Evolutionary conservation across 148 eudicot genomes (phyloP).

Genomic region (Diospyros kaki): DNA sequence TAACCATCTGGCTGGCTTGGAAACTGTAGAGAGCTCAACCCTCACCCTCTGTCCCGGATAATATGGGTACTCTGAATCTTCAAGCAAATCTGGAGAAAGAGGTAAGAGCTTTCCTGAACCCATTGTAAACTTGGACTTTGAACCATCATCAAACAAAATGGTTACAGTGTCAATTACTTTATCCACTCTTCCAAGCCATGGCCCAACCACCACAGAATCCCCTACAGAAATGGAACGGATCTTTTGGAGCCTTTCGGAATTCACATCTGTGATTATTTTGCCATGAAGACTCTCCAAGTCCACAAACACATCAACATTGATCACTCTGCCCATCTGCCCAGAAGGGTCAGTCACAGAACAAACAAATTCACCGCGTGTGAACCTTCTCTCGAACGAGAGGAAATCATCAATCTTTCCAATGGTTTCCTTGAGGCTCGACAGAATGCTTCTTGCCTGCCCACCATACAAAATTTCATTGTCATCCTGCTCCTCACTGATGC

Average conservation of each 20-base stretch:
- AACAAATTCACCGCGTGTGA: conserved; percentile 72
- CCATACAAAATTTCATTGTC: conserved; percentile 63
- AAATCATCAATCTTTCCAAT: conserved; percentile 90
- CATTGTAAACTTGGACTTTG: conserved; percentile 50
- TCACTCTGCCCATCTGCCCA: conserved; percentile 77
- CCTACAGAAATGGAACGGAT: conserved; percentile 60
- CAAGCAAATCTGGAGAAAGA: conserved; percentile 58
- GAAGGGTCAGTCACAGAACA: conserved; percentile 46
- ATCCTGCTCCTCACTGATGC: conserved; percentile 78
- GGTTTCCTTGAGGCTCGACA: conserved; percentile 79
- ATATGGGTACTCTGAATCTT: conserved; percentile 71
- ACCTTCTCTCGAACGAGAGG: conserved; percentile 77
- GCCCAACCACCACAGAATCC: conserved; percentile 67
- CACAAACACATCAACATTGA: conserved; percentile 51
- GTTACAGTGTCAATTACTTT: conserved; percentile 57
- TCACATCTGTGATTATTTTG: conserved; percentile 39
- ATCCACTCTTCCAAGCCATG: conserved; percentile 87
- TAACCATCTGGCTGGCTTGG: conserved; percentile 65
- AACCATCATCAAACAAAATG: conserved; percentile 73
- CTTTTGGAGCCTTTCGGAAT: conserved; percentile 44
- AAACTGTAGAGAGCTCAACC: conserved; percentile 34
- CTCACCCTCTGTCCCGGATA: conserved; percentile 87
- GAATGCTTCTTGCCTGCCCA: conserved; percentile 72
- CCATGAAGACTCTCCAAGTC: conserved; percentile 74
- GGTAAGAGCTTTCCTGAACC: conserved; percentile 57